phyloP scores from a whole-genome alignment of 768 basidiomycete species.

The Roridomyces roridus region DNA sequence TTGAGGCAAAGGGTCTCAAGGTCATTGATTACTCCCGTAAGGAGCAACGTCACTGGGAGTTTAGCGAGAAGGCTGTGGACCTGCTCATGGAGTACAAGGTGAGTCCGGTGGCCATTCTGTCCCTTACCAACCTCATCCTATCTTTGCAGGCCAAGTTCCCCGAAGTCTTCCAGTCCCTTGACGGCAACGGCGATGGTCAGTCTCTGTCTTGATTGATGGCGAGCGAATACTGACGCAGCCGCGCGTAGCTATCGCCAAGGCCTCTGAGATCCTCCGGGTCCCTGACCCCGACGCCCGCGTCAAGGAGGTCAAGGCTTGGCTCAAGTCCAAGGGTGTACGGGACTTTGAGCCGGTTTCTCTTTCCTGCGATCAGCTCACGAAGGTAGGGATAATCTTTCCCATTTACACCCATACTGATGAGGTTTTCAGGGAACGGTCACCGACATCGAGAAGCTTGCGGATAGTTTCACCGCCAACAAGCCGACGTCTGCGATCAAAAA shows the following conservation, averaged over 20 bases:
- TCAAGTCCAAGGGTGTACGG: slow-evolving; percentile 83
- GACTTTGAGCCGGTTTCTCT: slow-evolving; percentile 94
- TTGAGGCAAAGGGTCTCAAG: slow-evolving; percentile 92
- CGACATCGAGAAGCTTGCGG: slow-evolving; percentile 80
- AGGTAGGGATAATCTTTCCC: slow-evolving; percentile 51
- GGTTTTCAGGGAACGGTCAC: slow-evolving; percentile 70
- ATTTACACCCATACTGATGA: background rate
- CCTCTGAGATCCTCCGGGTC: slow-evolving; percentile 61
- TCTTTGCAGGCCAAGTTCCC: slow-evolving; percentile 72
- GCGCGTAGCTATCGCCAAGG: slow-evolving; percentile 72
- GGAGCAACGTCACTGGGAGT: slow-evolving; percentile 89
- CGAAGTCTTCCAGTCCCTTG: slow-evolving; percentile 78
- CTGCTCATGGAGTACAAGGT: slow-evolving; percentile 88
- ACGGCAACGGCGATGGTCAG: slow-evolving; percentile 75
- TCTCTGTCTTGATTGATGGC: background rate
- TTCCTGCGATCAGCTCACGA: slow-evolving; percentile 89
- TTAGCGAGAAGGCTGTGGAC: slow-evolving; percentile 83
- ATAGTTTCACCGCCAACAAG: slow-evolving; percentile 67
- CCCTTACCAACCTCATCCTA: background rate
- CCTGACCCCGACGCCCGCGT: slow-evolving; percentile 72
- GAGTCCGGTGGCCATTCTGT: background rate
- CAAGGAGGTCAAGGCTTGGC: slow-evolving; percentile 83
- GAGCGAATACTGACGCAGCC: background rate
- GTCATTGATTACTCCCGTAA: slow-evolving; percentile 93
- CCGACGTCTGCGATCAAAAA: slow-evolving; percentile 77